Evolutionary conservation across 2,329 filamentous ascomycete genomes (phyloP).

Genomic region (Trichoderma sp.): DNA sequence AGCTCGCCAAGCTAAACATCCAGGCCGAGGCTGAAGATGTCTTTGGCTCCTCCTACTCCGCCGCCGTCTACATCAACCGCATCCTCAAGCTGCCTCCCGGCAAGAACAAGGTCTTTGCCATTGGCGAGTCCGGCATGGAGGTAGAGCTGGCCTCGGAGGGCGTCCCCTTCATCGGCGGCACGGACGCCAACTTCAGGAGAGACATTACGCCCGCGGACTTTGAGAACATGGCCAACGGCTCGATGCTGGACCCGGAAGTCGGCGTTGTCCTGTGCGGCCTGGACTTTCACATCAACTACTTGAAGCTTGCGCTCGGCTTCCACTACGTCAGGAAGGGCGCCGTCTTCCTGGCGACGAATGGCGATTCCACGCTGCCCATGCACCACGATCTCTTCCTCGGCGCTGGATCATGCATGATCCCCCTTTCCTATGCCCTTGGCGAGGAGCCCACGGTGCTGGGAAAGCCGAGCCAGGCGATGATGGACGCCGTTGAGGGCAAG

Average conservation of each 20-base stretch:
- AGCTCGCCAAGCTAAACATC: constrained; percentile 81
- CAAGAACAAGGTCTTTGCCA: constrained; percentile 91
- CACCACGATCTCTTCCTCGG: constrained; percentile 86
- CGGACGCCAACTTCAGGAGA: constrained; percentile 75
- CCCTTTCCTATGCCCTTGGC: constrained; percentile 72
- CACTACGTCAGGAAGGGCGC: constrained; percentile 86
- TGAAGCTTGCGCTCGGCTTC: constrained; percentile 83
- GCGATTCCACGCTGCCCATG: constrained; percentile 85
- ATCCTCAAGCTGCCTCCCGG: constrained; percentile 79
- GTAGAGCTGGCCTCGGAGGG: constrained; percentile 81
- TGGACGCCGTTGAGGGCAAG: constrained; percentile 97
- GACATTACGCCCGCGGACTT: constrained; percentile 84
- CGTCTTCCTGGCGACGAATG: constrained; percentile 89
- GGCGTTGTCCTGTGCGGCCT: constrained; percentile 87
- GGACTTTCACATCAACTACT: constrained; percentile 94
- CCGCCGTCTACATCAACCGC: constrained; percentile 92
- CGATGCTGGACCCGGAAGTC: constrained; percentile 81
- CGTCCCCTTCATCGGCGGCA: constrained; percentile 82
- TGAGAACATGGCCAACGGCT: constrained; percentile 72
- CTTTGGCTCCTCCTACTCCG: constrained; percentile 93
- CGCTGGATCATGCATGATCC: constrained; percentile 80
- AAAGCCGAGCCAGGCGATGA: constrained; percentile 98
- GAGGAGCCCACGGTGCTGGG: constrained; percentile 77
- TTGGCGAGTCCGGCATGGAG: constrained; percentile 91
- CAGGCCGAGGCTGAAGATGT: constrained; percentile 83